Conservation (phyloP, 352 stramenopile species). For the Albugo laibachii region DNA sequence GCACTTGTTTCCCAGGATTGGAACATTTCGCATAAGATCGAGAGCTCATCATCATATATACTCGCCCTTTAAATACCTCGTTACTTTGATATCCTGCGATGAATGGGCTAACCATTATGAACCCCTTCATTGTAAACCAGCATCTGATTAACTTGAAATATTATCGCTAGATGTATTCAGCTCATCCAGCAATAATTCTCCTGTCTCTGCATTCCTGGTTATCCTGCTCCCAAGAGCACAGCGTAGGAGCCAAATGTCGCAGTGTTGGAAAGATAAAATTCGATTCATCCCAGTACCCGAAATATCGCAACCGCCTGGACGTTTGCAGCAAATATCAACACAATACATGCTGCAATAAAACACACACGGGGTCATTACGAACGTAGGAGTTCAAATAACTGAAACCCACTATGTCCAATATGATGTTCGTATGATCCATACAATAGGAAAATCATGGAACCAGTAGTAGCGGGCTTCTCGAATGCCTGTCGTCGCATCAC, state of each 20-base stretch:
- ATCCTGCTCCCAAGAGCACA: too few species aligned
- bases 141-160: too few species aligned
- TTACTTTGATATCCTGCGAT: too few species aligned
- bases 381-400: constrained; percentile 11
- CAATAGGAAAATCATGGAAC: constrained; percentile 52
- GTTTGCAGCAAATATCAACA: constrained; percentile 32
- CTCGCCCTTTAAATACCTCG: too few species aligned
- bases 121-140: too few species aligned
- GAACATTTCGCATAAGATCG: constrained; percentile 50
- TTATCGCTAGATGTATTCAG: too few species aligned
- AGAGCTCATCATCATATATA: constrained; percentile 31
- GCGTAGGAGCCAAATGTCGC: constrained; percentile 12
- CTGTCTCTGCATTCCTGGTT: too few species aligned
- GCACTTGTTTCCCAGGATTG: constrained; percentile 39
- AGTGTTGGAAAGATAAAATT: constrained; percentile 52
- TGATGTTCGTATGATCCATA: not conserved
- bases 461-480: constrained; percentile 57
- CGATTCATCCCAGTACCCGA: constrained; percentile 27
- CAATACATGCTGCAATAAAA: constrained; percentile 66
- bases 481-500: constrained; percentile 34
- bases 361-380: constrained; percentile 34
- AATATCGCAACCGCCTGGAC: constrained; percentile 29
- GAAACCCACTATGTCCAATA: not conserved
- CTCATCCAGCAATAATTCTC: too few species aligned
- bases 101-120: too few species aligned